Base-by-base conservation (phyloP, 495 filamentous ascomycete genomes). In the Podospora fimiseda region DNA sequence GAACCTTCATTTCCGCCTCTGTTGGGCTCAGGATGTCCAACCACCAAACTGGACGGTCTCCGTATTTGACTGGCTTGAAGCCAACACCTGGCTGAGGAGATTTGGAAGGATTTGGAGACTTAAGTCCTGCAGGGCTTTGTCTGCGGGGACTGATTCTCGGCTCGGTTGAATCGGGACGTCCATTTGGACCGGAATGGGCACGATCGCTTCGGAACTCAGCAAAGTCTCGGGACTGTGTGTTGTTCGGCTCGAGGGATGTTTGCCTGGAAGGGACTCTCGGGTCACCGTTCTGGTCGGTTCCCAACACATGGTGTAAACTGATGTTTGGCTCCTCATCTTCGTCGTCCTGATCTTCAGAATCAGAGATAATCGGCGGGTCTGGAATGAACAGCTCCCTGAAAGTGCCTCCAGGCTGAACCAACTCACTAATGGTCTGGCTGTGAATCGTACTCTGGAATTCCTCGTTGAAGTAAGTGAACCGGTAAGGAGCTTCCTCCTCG, bases 391-490 rank as follows among this genome's bases (percentile, higher is more conserved):
- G 77, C 50, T 95, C 88, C 51, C 72, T 74, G 68, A 98, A 98
- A 43, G 78, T 86, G 52, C 80, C 76, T 2, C 89, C 93, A 0
- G 88, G 87, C 52, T 93, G 90, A 2, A 91, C 78, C 22, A 98
- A 75, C 61, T 95, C 93, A 9, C 89, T 93, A 43, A 98, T 92
- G 0, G 86, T 94, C 64, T 95, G 90, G 18, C 89, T 90, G 65
- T 97, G 93, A 56, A 97, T 93, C 0, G 93, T 97, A 60, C 86
- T 90, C 43, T 85, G 83, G 53, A 97, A 88, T 56, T 96, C 89
- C 61, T 97, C 93, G 65, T 96, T 96, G 76, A 98, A 98, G 61
- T 98, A 98, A 2, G 93, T 98, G 64, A 95, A 97, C 40, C 93
- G 81, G 63, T 94, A 98, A 0, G 93, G 93, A 1, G 84, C 84